These are phyloP conservation scores for Alnus glutinosa DNA, from an alignment of 306 rosid genomes.

Conservation along the genomic window DNA sequence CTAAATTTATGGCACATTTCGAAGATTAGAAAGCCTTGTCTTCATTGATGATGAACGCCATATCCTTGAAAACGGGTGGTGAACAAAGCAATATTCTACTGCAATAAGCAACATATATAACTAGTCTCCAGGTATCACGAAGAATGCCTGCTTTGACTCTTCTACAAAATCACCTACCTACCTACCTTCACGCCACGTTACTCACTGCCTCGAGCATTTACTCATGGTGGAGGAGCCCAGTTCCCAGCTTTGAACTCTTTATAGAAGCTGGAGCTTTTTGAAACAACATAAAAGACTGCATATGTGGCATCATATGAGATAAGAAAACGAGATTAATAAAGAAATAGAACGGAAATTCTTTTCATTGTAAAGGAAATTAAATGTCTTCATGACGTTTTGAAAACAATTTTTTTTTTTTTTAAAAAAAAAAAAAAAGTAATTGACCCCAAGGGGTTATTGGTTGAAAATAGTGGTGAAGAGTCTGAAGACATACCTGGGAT, in stretches of 20 bases:
- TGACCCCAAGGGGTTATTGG: background rate
- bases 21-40: constrained; percentile 6
- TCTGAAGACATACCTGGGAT: constrained; percentile 64
- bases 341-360: background rate
- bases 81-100: background rate
- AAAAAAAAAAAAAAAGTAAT: too few species aligned
- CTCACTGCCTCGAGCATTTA: constrained; percentile 24
- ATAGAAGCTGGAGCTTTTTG: constrained; percentile 73
- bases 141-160: constrained; percentile 9
- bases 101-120: constrained; percentile 3
- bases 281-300: constrained; percentile 88
- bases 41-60: background rate
- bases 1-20: constrained; percentile 23
- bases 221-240: constrained; percentile 71
- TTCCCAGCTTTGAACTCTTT: constrained; percentile 76
- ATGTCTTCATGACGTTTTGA: too few species aligned
- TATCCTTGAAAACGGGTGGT: background rate
- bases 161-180: background rate
- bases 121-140: constrained; percentile 6
- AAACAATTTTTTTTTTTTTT: too few species aligned
- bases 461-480: background rate
- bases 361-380: background rate
- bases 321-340: background rate
- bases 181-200: constrained; percentile 16
- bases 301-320: background rate